Evolutionary conservation across 2,329 filamentous ascomycete species (phyloP), one percentile per base, ranked within the genome.

Genomic region (Aureobasidium musti): DNA sequence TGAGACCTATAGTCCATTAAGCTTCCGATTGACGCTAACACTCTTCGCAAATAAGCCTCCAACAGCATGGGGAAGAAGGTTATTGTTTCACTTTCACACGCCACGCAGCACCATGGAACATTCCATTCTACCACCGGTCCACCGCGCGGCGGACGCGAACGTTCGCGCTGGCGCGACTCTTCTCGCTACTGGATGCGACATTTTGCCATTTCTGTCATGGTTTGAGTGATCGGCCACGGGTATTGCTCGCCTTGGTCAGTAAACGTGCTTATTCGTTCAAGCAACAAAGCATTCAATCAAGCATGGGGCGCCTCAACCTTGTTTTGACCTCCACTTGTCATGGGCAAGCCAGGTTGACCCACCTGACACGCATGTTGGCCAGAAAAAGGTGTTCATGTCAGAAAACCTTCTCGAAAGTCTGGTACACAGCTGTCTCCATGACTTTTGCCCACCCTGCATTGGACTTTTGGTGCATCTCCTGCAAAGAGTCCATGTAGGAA

Each of bases 381-480:
- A 5, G 11, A 28, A 41, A 30, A 30, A 56, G 2, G 21, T 41
- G 35, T 21, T 41, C 37, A 14, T 17, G 17, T 17, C 10, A 23
- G 41, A n/a, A 43, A 5, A 21, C 5, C 53, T 28, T 21, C 14
- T 21, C 14, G n/a, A n/a, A 30, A 57, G 10, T 47, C 41, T 30
- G 56, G 56, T 60, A 60, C 37, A 45, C 56, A 60, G 56, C 28
- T 47, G 56, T 60, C 56, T 60, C 56, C 56, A 35, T 28, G 41
- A 45, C 35, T 60, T n/a, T 21, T 45, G 26, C n/a, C n/a, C n/a
- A n/a, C n/a, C n/a, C n/a, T n/a, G n/a, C n/a, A n/a, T n/a, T n/a
- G n/a, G 41, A 45, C 35, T 60, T n/a, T 21, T 45, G 26, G 26
- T 60, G 41, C 56, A 47, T 35, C 26, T 26, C 10, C 28, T 11